Evolutionary conservation across 2,329 filamentous ascomycete species (phyloP), one percentile per base, ranked within the genome.

Genomic region (Ophiostoma tasmaniense): DNA sequence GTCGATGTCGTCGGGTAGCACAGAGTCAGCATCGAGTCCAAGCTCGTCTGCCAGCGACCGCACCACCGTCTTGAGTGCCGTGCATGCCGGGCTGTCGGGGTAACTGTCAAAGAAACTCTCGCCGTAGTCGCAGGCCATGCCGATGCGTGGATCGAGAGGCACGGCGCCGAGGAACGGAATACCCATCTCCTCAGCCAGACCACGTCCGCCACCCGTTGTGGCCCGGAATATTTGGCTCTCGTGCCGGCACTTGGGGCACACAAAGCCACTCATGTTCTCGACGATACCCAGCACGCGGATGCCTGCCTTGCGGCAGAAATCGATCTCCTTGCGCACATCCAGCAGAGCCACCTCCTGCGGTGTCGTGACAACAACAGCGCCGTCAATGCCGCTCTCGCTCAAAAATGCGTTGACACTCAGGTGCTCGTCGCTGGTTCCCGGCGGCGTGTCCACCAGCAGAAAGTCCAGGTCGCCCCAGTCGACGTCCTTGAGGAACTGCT

Each of bases 231-330:
- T 97, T 77, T 96, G 87, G 75, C 85, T 89, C 77, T 88, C 82
- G 73, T 93, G 88, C 68, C 87, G 91, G 79, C 95, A 99, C 69
- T 91, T 94, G 11, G 93, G 93, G 76, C 95, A 99, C 67, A 99
- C 93, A 74, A 98, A 99, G 3, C 93, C 92, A 70, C 89, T 92
- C 95, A 99, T 99, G 76, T 99, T 99, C 82, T 99, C 95, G 20
- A 97, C 95, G 55, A 99, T 82, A 0, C 95, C 95, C 3, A 99
- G 79, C 7, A 99, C 87, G 65, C 84, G 85, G 73, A 99, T 98
- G 3, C 91, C 92, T 0, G 95, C 95, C 80, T 99, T 99, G 70
- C 89, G 85, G 79, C 96, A 99, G 76, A 99, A 99, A 76, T 99
- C 94, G 70, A 99, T 94, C 79, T 99, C 95, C 80, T 97, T 98